phyloP scores from a whole-genome alignment of 805 yeast genomes.

The Blastobotrys robertii region DNA sequence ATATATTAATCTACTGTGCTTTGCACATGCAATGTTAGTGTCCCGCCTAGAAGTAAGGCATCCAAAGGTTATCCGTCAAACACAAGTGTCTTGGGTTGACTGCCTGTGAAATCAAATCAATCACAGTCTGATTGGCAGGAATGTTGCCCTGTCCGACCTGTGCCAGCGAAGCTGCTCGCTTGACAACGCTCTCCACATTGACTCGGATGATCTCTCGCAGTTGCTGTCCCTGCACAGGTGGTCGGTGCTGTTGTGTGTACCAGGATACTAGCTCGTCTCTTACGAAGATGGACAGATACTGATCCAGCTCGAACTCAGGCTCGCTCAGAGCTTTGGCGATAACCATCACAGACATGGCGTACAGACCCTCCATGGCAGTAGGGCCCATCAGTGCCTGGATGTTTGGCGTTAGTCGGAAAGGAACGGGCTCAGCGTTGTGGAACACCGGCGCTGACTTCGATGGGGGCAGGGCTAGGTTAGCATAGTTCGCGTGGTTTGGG shows the following conservation, averaged over 20 bases:
- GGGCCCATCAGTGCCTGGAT: constrained; percentile 91
- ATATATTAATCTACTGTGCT: neutral
- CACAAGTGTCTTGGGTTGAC: constrained; percentile 92
- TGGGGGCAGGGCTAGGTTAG: constrained; percentile 25
- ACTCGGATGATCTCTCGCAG: constrained; percentile 77
- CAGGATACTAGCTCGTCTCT: constrained; percentile 93
- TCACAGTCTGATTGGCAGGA: constrained; percentile 77
- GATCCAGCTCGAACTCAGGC: constrained; percentile 87
- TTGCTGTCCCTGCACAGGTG: constrained; percentile 75
- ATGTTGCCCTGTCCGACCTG: constrained; percentile 49
- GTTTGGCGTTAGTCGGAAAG: constrained; percentile 94
- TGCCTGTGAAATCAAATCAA: constrained; percentile 87
- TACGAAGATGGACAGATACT: constrained; percentile 84
- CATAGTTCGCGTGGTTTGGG: constrained; percentile 25
- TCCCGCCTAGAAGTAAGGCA: constrained; percentile 70
- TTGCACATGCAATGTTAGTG: neutral
- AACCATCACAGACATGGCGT: constrained; percentile 72
- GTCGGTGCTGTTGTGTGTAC: constrained; percentile 78
- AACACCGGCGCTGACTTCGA: constrained; percentile 67
- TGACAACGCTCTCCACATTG: constrained; percentile 76
- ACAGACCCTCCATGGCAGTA: constrained; percentile 84
- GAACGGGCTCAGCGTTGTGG: constrained; percentile 86
- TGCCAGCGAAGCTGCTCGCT: constrained; percentile 69
- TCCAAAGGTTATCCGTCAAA: constrained; percentile 83
- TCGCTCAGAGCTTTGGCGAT: constrained; percentile 84